phyloP scores from a whole-genome alignment of 73 alveolate genomes.

The Uronychia setigera region DNA sequence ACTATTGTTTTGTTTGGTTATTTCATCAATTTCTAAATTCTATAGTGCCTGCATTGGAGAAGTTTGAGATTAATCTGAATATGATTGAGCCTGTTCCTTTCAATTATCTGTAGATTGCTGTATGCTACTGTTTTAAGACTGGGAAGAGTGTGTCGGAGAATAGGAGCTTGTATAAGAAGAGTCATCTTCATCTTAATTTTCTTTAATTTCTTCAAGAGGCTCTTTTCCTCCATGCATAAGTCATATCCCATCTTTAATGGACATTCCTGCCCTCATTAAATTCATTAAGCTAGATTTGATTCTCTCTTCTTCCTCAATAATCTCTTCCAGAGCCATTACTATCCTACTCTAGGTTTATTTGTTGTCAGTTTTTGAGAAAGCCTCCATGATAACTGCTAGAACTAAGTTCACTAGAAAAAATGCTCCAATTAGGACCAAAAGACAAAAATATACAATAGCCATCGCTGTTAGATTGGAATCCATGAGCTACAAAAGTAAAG shows the following conservation, averaged over 20 bases:
- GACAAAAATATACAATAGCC: slow-evolving; percentile 15
- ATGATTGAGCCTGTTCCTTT: no score
- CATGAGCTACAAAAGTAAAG: slow-evolving; percentile 17
- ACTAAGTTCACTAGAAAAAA: slow-evolving; percentile 30
- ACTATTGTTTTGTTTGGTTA: not conserved
- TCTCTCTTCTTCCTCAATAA: slow-evolving; percentile 10
- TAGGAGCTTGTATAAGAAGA: not conserved
- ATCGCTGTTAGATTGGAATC: slow-evolving; percentile 17
- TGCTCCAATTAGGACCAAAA: slow-evolving; percentile 19
- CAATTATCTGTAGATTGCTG: not conserved
- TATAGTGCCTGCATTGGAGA: no score
- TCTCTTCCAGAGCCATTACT: slow-evolving; percentile 6
- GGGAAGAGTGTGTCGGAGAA: not conserved
- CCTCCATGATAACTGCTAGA: slow-evolving; percentile 43
- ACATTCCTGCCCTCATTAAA: not conserved
- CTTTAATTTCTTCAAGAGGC: not conserved
- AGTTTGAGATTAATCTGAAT: no score
- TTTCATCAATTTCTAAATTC: not conserved
- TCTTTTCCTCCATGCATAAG: not conserved
- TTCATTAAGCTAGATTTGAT: not conserved
- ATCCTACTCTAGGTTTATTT: not conserved
- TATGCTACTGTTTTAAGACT: not conserved
- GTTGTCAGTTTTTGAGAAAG: slow-evolving; percentile 39
- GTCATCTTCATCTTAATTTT: not conserved
- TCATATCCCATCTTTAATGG: not conserved